Evolutionary conservation across 1,284 basidiomycete genomes (phyloP), one percentile per base, ranked within the genome.

Genomic region (Meripilus lineatus): DNA sequence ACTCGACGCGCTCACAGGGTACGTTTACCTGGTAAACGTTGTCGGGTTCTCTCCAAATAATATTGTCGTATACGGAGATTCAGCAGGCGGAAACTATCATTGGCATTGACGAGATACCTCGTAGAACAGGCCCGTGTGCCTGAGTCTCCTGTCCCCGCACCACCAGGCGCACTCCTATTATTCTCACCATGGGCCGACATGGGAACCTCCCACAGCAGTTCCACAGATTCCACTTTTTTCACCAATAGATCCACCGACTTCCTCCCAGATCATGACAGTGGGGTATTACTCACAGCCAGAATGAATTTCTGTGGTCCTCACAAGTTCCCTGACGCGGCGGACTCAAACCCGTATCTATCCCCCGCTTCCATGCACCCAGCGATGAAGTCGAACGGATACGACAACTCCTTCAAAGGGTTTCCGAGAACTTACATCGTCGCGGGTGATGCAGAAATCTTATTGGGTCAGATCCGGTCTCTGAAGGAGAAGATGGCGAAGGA

Each of bases 11-110:
- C 56, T 80, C 8, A 68, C 74, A 0, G 72, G 72, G 0, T 83
- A 81, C 50, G 49, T 62, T 20, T 73, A 79, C 53, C 67, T 81
- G 6, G 66, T 78, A 23, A 50, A 67, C n/a, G 53, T 48, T 0
- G 50, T 73, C 18, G 66, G 68, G 0, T 70, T 78, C 46, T 46
- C 54, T 1, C 68, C 75, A 10, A 51, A 62, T 6, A 67, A 81
- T 52, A 73, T 86, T 47, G 61, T 82, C 38, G 38, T 85, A 2
- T 59, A 54, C 1, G 84, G 82, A 1, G 80, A 84, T 53, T 77
- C 73, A 5, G 79, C 82, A 0, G 84, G 84, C 1, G 81, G 72
- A 0, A 75, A 81, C 50, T 84, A 5, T 75, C 73, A 0, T 53
- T 79, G 5, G 74, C 75, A 2, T 53, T 75, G 22, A 52, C 60